phyloP scores from a whole-genome alignment of 2,329 filamentous ascomycete genomes.

The Orbilia oligospora region DNA sequence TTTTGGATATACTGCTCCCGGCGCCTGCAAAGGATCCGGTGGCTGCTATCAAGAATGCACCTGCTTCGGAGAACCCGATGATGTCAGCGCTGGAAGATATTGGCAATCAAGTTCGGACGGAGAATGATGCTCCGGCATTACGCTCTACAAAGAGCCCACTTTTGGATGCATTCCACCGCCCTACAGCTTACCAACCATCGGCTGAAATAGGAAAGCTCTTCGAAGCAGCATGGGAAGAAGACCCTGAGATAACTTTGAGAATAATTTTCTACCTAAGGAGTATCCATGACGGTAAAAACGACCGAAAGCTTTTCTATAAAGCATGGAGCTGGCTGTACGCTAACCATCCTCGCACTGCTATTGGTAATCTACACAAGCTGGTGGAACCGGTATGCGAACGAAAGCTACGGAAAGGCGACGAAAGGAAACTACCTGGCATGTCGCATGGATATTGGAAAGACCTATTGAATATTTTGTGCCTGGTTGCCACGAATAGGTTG shows the following conservation, averaged over 20 bases:
- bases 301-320: slow-evolving; percentile 70
- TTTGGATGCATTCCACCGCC: slow-evolving; percentile 73
- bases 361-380: slow-evolving; percentile 73
- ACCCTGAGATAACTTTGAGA: slow-evolving; percentile 71
- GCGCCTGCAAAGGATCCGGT: slow-evolving; percentile 16
- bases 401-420: slow-evolving; percentile 68
- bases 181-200: slow-evolving; percentile 68
- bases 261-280: slow-evolving; percentile 75
- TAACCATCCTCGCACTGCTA: slow-evolving; percentile 72
- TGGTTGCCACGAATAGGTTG: slow-evolving; percentile 71
- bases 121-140: slow-evolving; percentile 71
- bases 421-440: slow-evolving; percentile 66
- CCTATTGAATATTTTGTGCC: slow-evolving; percentile 72
- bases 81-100: slow-evolving; percentile 26
- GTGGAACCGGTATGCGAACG: slow-evolving; percentile 73
- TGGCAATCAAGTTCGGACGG: slow-evolving; percentile 70
- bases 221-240: slow-evolving; percentile 70
- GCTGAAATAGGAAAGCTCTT: slow-evolving; percentile 68
- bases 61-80: slow-evolving; percentile 34
- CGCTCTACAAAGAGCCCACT: slow-evolving; percentile 69
- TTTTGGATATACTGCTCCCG: slow-evolving; percentile 41
- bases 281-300: slow-evolving; percentile 75
- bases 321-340: slow-evolving; percentile 73
- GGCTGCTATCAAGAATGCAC: slow-evolving; percentile 26
- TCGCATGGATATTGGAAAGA: slow-evolving; percentile 77